Conservation (phyloP, 441 rosid species). For the Gossypium gossypioides region DNA sequence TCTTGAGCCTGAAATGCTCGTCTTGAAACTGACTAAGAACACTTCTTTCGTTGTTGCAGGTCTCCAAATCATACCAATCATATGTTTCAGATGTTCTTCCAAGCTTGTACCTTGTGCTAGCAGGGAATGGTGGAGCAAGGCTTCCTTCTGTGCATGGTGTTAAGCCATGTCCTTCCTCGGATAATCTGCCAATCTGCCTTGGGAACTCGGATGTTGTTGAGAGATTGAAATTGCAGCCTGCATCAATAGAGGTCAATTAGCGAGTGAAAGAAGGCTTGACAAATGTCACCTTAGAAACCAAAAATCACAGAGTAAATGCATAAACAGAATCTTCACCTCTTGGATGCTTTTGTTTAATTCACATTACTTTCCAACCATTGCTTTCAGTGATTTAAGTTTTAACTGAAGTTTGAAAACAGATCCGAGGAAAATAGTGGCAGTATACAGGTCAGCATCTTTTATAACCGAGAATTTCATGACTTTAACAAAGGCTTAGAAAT, state of each 20-base stretch:
- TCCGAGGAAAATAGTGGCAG: not conserved
- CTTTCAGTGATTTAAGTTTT: not conserved
- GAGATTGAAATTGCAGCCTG: not conserved
- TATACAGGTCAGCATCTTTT: not conserved
- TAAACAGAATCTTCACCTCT: not conserved
- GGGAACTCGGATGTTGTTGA: not conserved
- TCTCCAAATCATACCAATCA: slow-evolving; percentile 1
- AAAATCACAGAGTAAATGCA: not conserved
- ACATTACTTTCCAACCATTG: not conserved
- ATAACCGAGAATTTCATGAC: not conserved
- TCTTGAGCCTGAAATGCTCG: not conserved
- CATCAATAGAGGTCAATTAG: not conserved
- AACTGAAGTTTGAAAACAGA: not conserved
- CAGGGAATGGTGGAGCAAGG: not conserved
- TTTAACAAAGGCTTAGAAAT: not conserved
- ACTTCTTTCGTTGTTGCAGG: not conserved
- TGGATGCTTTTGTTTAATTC: not conserved
- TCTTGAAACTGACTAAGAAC: not conserved
- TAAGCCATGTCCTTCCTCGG: not conserved
- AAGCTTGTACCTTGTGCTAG: not conserved
- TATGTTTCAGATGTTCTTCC: slow-evolving; percentile 1
- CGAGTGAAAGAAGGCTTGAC: not conserved
- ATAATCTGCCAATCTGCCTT: not conserved
- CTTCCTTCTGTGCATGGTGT: not conserved
- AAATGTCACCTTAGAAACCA: not conserved